Evolutionary conservation across 805 yeast genomes (phyloP).

Genomic region (Alloascoidea africana): DNA sequence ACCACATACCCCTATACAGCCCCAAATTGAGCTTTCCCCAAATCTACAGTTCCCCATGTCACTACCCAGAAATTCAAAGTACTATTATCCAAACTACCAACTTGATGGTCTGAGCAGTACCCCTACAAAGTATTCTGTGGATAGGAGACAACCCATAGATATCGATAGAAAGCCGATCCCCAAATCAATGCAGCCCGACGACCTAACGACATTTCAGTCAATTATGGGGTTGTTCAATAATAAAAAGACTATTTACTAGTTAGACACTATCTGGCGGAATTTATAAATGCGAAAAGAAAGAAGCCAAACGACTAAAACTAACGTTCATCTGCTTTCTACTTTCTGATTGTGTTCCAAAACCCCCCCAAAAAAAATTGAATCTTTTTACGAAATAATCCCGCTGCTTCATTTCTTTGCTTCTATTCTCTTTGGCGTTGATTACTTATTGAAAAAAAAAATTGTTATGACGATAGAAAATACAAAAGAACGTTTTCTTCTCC

Average conservation of each 20-base stretch:
- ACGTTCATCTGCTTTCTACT: too few species aligned
- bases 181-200: background rate
- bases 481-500: too few species aligned
- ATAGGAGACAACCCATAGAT: background rate
- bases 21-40: background rate
- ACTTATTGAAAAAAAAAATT: too few species aligned
- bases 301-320: too few species aligned
- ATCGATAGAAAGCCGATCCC: background rate
- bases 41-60: background rate
- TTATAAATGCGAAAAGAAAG: too few species aligned
- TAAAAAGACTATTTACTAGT: background rate
- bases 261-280: too few species aligned
- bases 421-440: too few species aligned
- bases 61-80: background rate
- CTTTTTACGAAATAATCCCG: too few species aligned
- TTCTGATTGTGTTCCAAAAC: too few species aligned
- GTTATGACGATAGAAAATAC: too few species aligned
- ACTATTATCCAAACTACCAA: background rate
- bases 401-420: too few species aligned
- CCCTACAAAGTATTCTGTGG: background rate
- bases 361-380: too few species aligned
- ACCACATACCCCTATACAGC: background rate
- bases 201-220: background rate
- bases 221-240: background rate
- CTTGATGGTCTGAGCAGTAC: background rate